phyloP scores from a whole-genome alignment of 2,329 filamentous ascomycete species.

The Colletotrichum sp. region DNA sequence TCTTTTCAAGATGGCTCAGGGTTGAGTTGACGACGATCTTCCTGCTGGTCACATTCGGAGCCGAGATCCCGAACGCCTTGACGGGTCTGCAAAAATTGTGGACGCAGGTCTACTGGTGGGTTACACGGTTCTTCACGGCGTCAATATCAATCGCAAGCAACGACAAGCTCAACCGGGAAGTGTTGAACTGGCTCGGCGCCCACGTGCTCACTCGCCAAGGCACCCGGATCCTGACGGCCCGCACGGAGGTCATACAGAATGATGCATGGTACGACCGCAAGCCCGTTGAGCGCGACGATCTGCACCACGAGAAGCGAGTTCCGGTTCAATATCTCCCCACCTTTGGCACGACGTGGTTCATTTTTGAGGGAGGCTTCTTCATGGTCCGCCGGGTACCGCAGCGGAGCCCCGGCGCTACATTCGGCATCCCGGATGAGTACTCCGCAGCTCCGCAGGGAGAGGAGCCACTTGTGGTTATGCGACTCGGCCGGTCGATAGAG shows the following conservation, averaged over 20 bases:
- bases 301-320: conserved; percentile 35
- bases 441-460: conserved; percentile 35
- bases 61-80: conserved; percentile 34
- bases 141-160: conserved; percentile 40
- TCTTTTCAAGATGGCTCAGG: conserved; percentile 38
- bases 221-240: conserved; percentile 38
- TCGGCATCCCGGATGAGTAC: conserved; percentile 34
- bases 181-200: conserved; percentile 42
- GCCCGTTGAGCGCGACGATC: conserved; percentile 33
- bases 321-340: conserved; percentile 42
- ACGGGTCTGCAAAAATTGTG: conserved; percentile 31
- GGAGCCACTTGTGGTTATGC: conserved; percentile 44
- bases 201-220: conserved; percentile 34
- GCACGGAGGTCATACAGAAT: conserved; percentile 34
- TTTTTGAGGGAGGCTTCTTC: conserved; percentile 36
- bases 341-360: conserved; percentile 42
- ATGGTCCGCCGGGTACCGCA: conserved; percentile 37
- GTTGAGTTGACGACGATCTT: conserved; percentile 38
- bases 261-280: conserved; percentile 35
- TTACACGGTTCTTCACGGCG: conserved; percentile 40
- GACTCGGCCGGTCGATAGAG: conserved; percentile 37
- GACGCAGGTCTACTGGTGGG: conserved; percentile 38
- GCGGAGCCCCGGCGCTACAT: background rate
- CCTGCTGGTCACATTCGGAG: conserved; percentile 36
- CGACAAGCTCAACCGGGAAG: conserved; percentile 41